Percentiles rank a stretch among this genome's conserved stretches.
Conservation (phyloP, 257 asterid genomes). For the Solanum clarkiae region DNA sequence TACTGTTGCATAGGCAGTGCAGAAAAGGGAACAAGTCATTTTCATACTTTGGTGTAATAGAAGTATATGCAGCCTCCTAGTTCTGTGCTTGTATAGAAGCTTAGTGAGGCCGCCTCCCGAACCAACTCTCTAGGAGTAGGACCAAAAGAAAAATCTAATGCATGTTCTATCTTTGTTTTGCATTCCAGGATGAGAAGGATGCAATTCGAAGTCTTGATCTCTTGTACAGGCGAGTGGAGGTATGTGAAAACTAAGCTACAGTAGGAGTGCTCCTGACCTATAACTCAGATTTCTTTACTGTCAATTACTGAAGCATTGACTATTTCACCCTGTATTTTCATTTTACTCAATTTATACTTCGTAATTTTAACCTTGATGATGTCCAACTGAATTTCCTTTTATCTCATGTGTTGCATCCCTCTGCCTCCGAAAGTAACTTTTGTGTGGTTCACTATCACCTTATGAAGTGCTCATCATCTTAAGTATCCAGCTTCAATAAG, state of each 20-base stretch:
- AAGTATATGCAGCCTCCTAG: background rate
- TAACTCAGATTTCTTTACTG: background rate
- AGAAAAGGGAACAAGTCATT: background rate
- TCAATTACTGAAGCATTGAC: background rate
- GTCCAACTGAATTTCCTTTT: background rate
- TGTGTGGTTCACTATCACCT: background rate
- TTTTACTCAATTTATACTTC: background rate
- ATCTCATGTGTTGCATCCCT: background rate
- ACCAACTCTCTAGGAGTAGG: background rate
- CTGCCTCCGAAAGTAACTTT: background rate
- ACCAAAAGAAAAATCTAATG: background rate
- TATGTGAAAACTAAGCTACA: constrained; percentile 3
- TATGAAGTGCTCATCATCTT: background rate
- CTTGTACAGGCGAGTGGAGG: constrained; percentile 95
- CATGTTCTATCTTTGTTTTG: background rate
- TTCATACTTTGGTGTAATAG: background rate
- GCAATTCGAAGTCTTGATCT: constrained; percentile 94
- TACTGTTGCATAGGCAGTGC: background rate
- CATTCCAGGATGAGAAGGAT: constrained; percentile 82
- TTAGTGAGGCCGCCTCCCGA: background rate
- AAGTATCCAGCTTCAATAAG: background rate
- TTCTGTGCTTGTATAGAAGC: background rate
- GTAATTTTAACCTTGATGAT: background rate
- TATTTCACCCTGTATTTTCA: background rate
- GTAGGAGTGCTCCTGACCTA: background rate